Conservation (phyloP, 31 red algal species). For the Porphyra umbilicalis region DNA sequence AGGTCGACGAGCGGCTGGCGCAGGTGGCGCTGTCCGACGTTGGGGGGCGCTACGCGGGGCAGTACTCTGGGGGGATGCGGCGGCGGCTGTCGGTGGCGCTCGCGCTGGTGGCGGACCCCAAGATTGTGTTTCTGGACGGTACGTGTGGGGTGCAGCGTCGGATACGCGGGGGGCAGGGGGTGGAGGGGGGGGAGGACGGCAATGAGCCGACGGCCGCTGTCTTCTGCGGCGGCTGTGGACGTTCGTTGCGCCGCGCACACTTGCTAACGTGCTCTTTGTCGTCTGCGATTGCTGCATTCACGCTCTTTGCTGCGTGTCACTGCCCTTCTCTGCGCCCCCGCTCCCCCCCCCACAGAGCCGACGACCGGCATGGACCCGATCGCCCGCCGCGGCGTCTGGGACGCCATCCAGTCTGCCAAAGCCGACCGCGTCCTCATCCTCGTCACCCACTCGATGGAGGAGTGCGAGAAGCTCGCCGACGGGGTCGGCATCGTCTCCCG, state of each 20-base stretch:
- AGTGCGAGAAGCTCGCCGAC: conserved; percentile 86
- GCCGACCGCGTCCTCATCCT: conserved; percentile 75
- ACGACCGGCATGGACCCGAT: conserved; percentile 88
- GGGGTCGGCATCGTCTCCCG: conserved; percentile 89
- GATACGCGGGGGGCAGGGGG: too few species aligned
- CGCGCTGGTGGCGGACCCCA: conserved; percentile 88
- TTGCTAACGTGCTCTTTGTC: too few species aligned
- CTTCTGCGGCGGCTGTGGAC: too few species aligned
- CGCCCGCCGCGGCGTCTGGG: conserved; percentile 77
- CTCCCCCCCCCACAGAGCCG: conserved; percentile 66
- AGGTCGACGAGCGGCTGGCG: conserved; percentile 58
- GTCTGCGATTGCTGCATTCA: too few species aligned
- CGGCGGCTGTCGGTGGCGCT: conserved; percentile 83
- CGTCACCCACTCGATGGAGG: conserved; percentile 96
- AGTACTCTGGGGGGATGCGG: conserved; percentile 95
- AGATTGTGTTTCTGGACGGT: conserved; percentile 80
- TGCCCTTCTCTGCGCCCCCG: too few species aligned
- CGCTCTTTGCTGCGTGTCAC: too few species aligned
- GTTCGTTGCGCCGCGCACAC: too few species aligned
- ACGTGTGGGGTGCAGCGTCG: neutral
- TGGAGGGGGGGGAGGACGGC: too few species aligned
- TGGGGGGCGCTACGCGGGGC: conserved; percentile 32
- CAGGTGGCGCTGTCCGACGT: conserved; percentile 68
- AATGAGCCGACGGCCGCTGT: too few species aligned
- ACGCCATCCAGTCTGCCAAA: conserved; percentile 77